phyloP scores from a whole-genome alignment of 768 basidiomycete genomes.

The Suillus spraguei region DNA sequence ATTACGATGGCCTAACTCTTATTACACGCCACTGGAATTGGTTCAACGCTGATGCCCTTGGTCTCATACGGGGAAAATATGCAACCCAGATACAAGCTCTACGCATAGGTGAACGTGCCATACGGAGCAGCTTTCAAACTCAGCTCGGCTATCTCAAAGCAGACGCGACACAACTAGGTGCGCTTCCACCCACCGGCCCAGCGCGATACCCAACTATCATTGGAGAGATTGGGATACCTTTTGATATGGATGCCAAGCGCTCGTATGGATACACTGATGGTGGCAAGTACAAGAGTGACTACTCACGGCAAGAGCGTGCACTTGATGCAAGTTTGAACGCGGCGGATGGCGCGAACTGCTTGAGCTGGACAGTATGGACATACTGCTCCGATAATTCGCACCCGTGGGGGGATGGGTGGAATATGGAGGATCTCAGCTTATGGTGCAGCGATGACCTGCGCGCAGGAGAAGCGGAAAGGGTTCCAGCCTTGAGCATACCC shows the following conservation, averaged over 20 bases:
- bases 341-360: slow-evolving; percentile 70
- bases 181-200: slow-evolving; percentile 14
- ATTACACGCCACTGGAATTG: slow-evolving; percentile 93
- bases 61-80: slow-evolving; percentile 86
- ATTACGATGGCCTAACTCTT: slow-evolving; percentile 94
- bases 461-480: slow-evolving; percentile 12
- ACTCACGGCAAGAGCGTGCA: slow-evolving; percentile 75
- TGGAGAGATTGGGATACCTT: slow-evolving; percentile 95
- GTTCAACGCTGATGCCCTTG: slow-evolving; percentile 95
- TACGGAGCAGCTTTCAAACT: slow-evolving; percentile 77
- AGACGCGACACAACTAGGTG: slow-evolving; percentile 67
- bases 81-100: slow-evolving; percentile 66
- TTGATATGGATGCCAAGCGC: slow-evolving; percentile 88
- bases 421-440: slow-evolving; percentile 91
- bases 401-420: slow-evolving; percentile 95
- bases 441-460: slow-evolving; percentile 79
- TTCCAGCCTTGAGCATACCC: neutral
- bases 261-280: slow-evolving; percentile 80
- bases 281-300: slow-evolving; percentile 75
- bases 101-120: slow-evolving; percentile 80
- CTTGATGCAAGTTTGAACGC: slow-evolving; percentile 83
- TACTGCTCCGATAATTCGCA: slow-evolving; percentile 85
- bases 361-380: slow-evolving; percentile 88
- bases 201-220: slow-evolving; percentile 81
- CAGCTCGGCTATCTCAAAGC: slow-evolving; percentile 80